Evolutionary conservation across 2,329 filamentous ascomycete genomes (phyloP).

Genomic region (Hypoxylon rubiginosum): DNA sequence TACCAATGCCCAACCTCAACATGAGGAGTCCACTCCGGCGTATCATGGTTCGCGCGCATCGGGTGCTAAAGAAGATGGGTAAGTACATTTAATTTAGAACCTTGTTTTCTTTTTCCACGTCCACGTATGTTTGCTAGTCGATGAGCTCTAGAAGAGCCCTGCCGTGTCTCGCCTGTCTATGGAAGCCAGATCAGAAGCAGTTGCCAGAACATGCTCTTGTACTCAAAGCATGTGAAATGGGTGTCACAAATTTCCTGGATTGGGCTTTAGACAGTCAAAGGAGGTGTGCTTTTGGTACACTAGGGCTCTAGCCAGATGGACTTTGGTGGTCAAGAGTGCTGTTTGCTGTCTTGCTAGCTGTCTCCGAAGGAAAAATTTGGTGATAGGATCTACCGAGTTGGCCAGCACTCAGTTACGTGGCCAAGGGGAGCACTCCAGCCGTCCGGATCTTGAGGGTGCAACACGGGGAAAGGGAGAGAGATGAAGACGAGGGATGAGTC

Average conservation of each 20-base stretch:
- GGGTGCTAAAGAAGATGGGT: conserved; percentile 92
- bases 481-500: conserved; percentile 43
- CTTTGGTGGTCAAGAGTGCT: conserved; percentile 44
- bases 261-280: conserved; percentile 37
- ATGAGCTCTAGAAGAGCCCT: conserved; percentile 34
- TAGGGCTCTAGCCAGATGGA: conserved; percentile 37
- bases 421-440: conserved; percentile 44
- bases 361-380: conserved; percentile 44
- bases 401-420: conserved; percentile 46
- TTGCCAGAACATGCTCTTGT: conserved; percentile 11
- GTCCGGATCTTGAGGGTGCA: conserved; percentile 44
- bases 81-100: conserved; percentile 64
- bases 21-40: conserved; percentile 52
- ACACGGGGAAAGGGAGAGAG: conserved; percentile 42
- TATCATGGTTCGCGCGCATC: conserved; percentile 63
- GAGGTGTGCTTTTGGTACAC: conserved; percentile 41
- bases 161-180: conserved; percentile 19
- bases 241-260: conserved; percentile 19
- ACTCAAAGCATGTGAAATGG: conserved; percentile 21
- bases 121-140: conserved; percentile 22
- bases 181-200: conserved; percentile 25
- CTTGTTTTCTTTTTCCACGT: conserved; percentile 28
- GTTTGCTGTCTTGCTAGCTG: conserved; percentile 44
- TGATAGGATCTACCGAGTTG: conserved; percentile 44
- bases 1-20: conserved; percentile 50